A percentile compares a stretch with the other conserved stretches of the same genome.
These are phyloP conservation scores for Pythium aristosporum DNA, from an alignment of 352 stramenopile genomes.

Conservation along the genomic window DNA sequence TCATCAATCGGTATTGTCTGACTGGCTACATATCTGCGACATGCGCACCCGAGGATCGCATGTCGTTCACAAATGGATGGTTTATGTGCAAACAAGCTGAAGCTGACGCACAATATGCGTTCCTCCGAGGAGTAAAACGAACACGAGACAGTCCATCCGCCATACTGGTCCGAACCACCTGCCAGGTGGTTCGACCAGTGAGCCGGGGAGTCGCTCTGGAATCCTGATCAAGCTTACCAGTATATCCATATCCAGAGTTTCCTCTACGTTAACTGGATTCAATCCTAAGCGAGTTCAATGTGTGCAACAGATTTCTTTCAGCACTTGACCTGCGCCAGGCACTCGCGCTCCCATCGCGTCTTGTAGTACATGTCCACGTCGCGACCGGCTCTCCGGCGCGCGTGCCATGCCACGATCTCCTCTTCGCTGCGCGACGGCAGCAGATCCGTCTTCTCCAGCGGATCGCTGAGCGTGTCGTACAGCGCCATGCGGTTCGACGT, in stretches of 20 bases:
- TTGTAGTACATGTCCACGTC: conserved; percentile 52
- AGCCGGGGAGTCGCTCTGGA: too few relatives aligned
- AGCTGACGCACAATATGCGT: too few relatives aligned
- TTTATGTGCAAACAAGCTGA: not conserved
- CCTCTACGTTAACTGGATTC: too few relatives aligned
- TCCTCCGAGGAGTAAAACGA: not conserved
- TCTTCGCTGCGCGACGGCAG: conserved; percentile 24
- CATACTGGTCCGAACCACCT: too few relatives aligned
- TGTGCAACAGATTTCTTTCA: not conserved
- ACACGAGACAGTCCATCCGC: not conserved
- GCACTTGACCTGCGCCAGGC: conserved; percentile 32
- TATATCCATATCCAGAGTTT: too few relatives aligned
- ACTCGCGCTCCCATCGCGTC: conserved; percentile 41
- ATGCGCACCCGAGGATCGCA: not conserved
- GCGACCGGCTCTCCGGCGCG: conserved; percentile 29
- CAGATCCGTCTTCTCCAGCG: conserved; percentile 38
- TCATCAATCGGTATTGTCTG: not conserved
- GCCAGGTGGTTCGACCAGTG: not conserved
- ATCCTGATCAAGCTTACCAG: too few relatives aligned
- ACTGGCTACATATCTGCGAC: not conserved
- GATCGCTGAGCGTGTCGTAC: conserved; percentile 39
- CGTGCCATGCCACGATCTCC: conserved; percentile 20
- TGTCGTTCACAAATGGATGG: not conserved
- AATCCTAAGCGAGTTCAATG: too few relatives aligned
- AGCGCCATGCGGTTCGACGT: conserved; percentile 36